These are phyloP conservation scores for Mycosphaerella sp. DNA, from an alignment of 2,329 filamentous ascomycete species.

Conservation along the genomic window DNA sequence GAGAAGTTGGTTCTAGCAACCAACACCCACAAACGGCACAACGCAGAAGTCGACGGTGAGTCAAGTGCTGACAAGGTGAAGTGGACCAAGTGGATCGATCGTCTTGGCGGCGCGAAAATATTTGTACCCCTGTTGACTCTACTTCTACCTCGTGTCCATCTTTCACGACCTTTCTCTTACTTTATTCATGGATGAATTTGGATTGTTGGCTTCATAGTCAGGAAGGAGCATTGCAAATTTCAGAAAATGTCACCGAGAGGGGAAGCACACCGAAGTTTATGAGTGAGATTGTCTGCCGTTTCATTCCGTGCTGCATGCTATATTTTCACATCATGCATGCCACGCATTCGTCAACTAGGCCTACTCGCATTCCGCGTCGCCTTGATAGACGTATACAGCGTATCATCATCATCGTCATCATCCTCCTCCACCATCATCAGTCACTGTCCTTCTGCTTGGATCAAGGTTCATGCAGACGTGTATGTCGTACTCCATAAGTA, in stretches of 20 bases:
- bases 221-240: no score
- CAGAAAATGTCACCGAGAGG: no score
- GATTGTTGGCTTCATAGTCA: not conserved
- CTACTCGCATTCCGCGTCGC: not conserved
- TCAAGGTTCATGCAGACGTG: not conserved
- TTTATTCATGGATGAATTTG: no score
- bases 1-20: no score
- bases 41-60: not conserved
- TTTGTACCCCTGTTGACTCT: not conserved
- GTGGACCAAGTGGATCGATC: not conserved
- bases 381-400: not conserved
- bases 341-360: not conserved
- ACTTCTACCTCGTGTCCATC: no score
- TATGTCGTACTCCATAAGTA: constrained; percentile 1
- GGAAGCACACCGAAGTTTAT: not conserved
- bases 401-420: not conserved
- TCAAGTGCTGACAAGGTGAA: not conserved
- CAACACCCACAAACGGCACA: no score
- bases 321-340: constrained; percentile 1
- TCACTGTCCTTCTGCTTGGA: not conserved
- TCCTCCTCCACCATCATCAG: not conserved
- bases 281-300: not conserved
- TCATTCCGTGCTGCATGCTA: constrained; percentile 2
- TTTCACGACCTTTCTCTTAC: no score
- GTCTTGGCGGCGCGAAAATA: not conserved